These are phyloP conservation scores for Monilinia vaccinii-corymbosi DNA, from an alignment of 2,329 filamentous ascomycete genomes.

Conservation along the genomic window DNA sequence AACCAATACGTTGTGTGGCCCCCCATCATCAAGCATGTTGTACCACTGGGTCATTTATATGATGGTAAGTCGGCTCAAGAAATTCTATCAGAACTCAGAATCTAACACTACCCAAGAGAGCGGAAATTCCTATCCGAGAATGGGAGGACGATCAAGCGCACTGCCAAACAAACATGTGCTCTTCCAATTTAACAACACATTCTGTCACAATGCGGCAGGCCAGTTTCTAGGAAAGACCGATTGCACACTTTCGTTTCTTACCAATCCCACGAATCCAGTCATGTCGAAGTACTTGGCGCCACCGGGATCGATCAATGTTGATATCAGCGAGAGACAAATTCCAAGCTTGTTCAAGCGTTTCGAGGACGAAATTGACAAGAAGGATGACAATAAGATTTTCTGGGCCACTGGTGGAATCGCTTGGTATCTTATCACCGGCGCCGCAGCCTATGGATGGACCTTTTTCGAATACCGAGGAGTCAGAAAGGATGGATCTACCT, in stretches of 20 bases:
- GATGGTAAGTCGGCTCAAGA: conserved; percentile 11
- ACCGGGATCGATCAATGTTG: background rate
- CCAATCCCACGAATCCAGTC: conserved; percentile 5
- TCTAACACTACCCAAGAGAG: conserved; percentile 10
- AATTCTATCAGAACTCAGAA: background rate
- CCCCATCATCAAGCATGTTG: conserved; percentile 3
- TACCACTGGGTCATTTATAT: conserved; percentile 12
- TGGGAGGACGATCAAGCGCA: conserved; percentile 16
- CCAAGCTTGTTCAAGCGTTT: conserved; percentile 1
- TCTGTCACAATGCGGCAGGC: conserved; percentile 13
- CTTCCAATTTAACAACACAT: conserved; percentile 22
- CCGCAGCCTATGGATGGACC: conserved; percentile 7
- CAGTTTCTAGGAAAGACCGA: conserved; percentile 9
- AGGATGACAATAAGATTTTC: background rate
- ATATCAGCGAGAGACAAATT: conserved; percentile 9
- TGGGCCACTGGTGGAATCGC: conserved; percentile 8
- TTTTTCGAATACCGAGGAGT: conserved; percentile 3
- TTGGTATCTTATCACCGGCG: background rate
- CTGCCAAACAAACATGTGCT: conserved; percentile 12
- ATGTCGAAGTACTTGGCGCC: conserved; percentile 11
- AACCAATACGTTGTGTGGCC: conserved; percentile 7
- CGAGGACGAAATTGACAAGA: conserved; percentile 4
- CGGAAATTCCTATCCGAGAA: conserved; percentile 15
- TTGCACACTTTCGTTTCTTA: conserved; percentile 11
- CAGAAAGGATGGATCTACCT: background rate